Evolutionary conservation across 1,139 yeast species (phyloP), one percentile per base, ranked within the genome.

Genomic region (Wickerhamomyces sp.): DNA sequence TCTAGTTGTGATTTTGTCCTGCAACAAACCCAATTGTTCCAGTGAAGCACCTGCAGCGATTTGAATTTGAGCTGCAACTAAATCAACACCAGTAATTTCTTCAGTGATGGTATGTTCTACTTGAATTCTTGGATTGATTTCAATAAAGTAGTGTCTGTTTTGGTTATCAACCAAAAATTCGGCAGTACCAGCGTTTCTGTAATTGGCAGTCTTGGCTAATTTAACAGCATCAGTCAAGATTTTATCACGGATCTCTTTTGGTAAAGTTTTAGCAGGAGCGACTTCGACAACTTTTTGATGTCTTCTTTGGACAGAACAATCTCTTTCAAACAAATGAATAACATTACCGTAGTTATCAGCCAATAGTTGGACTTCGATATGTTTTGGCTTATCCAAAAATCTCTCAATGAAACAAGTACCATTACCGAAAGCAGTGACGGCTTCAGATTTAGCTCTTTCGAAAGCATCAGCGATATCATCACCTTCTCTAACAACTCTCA

Each of bases 41-140:
- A 93, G 76, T 3, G 96, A 79, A 36, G 99, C 99, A 61, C 99
- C 99, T 7, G 98, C 99, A 45, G 98, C 98, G 62, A 93, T 90
- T 73, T 94, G 99, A 61, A 93, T 93, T 73, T 93, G 99, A 23
- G 99, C 99, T 50, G 98, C 96, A 33, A 93, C 98, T 55, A 93
- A 77, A 69, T 93, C 99, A 53, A 93, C 95, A 57, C 99, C 99
- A 27, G 99, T 93, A 65, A 93, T 93, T 72, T 93, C 99, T 71
- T 93, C 99, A 47, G 99, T 91, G 67, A 93, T 93, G 43, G 99
- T 93, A 72, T 93, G 99, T 75, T 93, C 99, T 52, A 91, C 98
- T 71, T 93, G 98, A 65, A 93, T 93, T 75, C 99, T 84, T 52
- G 99, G 99, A 74, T 93, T 93, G 71, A 93, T 93, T 73, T 94